Evolutionary conservation across 2,329 filamentous ascomycete species (phyloP).

Genomic region (Trichoderma hamatum): DNA sequence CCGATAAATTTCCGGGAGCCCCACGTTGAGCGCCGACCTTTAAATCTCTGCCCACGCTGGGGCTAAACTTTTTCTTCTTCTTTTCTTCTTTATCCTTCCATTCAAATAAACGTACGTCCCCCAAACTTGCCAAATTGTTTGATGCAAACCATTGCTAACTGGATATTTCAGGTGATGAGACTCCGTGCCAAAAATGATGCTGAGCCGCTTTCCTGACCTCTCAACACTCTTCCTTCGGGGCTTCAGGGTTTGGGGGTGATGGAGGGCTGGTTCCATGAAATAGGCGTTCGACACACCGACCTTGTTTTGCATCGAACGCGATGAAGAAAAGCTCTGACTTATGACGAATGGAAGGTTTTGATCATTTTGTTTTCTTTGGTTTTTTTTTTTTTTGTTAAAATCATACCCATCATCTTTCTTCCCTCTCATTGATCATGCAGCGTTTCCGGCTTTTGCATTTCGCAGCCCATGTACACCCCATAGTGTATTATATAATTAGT

Average conservation of each 20-base stretch:
- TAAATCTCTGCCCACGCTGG: conserved; percentile 41
- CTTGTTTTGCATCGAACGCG: conserved; percentile 99
- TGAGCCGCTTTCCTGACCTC: conserved; percentile 65
- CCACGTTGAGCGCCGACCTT: conserved; percentile 37
- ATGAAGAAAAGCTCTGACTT: conserved; percentile 94
- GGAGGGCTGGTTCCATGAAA: conserved; percentile 78
- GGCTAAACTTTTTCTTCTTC: conserved; percentile 47
- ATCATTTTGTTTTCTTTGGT: neutral
- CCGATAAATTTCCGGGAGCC: conserved; percentile 37
- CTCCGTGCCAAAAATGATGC: conserved; percentile 92
- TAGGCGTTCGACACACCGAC: conserved; percentile 98
- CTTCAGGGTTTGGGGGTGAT: conserved; percentile 81
- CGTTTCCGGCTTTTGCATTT: neutral
- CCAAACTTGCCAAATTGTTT: conserved; percentile 28
- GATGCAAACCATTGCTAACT: conserved; percentile 37
- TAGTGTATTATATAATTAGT: conserved; percentile 1
- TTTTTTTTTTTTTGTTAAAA: neutral
- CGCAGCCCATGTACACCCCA: neutral
- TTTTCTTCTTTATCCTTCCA: conserved; percentile 85
- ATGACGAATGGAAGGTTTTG: conserved; percentile 45
- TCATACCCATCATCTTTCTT: neutral
- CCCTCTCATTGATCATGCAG: neutral
- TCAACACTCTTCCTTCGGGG: conserved; percentile 84
- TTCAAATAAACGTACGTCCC: conserved; percentile 91
- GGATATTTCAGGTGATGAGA: conserved; percentile 87